Base-by-base conservation (phyloP, 495 filamentous ascomycete genomes). In the Acidiella bohemica region DNA sequence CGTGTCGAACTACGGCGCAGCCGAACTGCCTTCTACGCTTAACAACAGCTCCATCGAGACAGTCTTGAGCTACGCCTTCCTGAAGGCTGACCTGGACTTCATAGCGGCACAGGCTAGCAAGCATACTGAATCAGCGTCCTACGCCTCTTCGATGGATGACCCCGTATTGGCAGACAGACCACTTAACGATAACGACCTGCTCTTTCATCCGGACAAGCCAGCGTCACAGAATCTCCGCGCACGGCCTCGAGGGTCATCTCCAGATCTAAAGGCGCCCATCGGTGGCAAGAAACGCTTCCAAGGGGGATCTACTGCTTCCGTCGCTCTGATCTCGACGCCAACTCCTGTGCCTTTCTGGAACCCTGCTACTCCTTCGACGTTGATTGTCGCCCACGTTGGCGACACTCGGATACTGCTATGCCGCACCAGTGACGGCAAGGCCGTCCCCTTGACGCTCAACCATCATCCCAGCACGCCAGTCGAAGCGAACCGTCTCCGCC, bases 271-370 rank as follows among this genome's bases (percentile, higher is more conserved):
- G 7, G 59, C 57, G 25, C 42, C 39, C 24, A 82, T 86, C 31
- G 79, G 80, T 25, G 77, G 80, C 18, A 8, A 10, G 11, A 72
- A 66, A 27, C 77, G 80, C 35, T 95, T 95, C 62, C 80, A 80
- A 55, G 90, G 90, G 26, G 90, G 90, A 28, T 90, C 82, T 36
- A 97, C 90, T 4, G 84, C 81, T 20, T 90, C 80, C 27, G 64
- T 93, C 14, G 88, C 80, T 1, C 68, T 97, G 41, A 84, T 97
- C 41, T 90, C 84, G 2, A 93, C 90, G 0, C 84, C 88, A 0
- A 93, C 79, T 0, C 78, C 86, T 0, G 77, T 80, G 1, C 90
- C 90, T 1, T 97, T 90, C 60, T 97, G 90, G 90, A 81, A 96
- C 53, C 90, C 90, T 1, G 70, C 75, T 1, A 77, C 82, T 2